Base-by-base conservation (phyloP, 2,329 filamentous ascomycete species). In the Colletotrichum plurivorum region DNA sequence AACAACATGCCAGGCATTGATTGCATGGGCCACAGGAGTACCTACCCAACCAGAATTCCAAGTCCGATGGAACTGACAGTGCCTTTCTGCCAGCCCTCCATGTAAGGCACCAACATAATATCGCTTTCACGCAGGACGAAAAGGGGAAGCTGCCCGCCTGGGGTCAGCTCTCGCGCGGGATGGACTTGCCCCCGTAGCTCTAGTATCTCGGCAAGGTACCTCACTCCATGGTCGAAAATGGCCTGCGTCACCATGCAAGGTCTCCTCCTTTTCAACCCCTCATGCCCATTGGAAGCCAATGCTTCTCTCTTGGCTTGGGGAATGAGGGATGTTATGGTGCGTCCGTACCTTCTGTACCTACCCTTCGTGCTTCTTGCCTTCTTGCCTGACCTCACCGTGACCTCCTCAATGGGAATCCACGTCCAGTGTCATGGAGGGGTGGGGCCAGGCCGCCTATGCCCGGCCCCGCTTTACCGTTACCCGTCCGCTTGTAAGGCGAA, bases 391-490 rank as follows among this genome's bases (percentile, higher is more conserved):
- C 39, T 54, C n/a, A 39, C 4, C n/a, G 43, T 63, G 63, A 55
- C 43, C 51, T 56, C 31, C 8, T 1, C 22, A 31, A 41, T 63
- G 53, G 18, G 27, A 49, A 43, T 45, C n/a, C n/a, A n/a, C n/a
- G n/a, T n/a, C n/a, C n/a, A n/a, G n/a, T n/a, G n/a, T n/a, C 54
- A 22, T 22, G 10, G 31, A 36, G 31, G 31, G 8, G 22, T 25
- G 22, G 31, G 31, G 22, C 41, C 13, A n/a, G 54, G 49, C 45
- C 59, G 36, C 51, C 57, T 25, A 22, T 51, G 64, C 25, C 52
- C 65, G 65, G 61, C 65, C 65, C 54, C 65, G 45, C 65, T 58
- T 65, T 46, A 27, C 48, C 54, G 53, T 46, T 54, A 45, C 54
- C 61, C 65, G 53, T 58, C 65, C 59, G 31, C 31, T 9, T 36